Evolutionary conservation across 306 rosid genomes (phyloP).

Genomic region (Gastrolobium bilobum): DNA sequence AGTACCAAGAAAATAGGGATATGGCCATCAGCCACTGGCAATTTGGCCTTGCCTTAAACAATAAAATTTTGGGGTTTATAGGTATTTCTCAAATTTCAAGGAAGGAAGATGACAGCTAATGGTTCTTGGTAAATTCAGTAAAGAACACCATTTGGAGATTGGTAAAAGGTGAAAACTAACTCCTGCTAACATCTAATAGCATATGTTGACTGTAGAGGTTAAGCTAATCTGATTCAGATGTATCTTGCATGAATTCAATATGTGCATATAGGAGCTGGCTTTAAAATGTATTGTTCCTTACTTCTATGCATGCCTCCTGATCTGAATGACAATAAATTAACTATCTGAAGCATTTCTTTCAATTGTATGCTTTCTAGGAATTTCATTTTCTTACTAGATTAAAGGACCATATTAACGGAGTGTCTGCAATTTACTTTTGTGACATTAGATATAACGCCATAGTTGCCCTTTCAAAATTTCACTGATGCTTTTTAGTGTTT

Average conservation of each 20-base stretch:
- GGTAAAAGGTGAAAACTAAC: conserved; percentile 4
- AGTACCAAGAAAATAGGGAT: conserved; percentile 15
- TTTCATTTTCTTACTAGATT: conserved; percentile 8
- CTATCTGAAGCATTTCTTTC: conserved; percentile 24
- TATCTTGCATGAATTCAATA: conserved; percentile 21
- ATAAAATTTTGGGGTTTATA: neutral
- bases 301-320: conserved; percentile 9
- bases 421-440: conserved; percentile 25
- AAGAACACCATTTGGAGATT: neutral
- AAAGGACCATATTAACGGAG: conserved; percentile 7
- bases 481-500: neutral
- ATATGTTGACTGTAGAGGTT: conserved; percentile 23
- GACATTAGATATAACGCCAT: neutral
- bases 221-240: conserved; percentile 15
- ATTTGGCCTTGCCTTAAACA: conserved; percentile 28
- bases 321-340: conserved; percentile 13
- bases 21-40: conserved; percentile 29
- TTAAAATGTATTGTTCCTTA: neutral
- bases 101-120: neutral
- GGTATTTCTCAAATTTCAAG: conserved; percentile 18
- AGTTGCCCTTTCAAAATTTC: conserved; percentile 8
- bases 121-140: neutral
- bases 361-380: conserved; percentile 30
- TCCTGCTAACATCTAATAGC: conserved; percentile 3
- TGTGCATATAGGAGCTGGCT: neutral